Conservation (phyloP, 768 basidiomycete genomes). For the Crucibulum laeve region DNA sequence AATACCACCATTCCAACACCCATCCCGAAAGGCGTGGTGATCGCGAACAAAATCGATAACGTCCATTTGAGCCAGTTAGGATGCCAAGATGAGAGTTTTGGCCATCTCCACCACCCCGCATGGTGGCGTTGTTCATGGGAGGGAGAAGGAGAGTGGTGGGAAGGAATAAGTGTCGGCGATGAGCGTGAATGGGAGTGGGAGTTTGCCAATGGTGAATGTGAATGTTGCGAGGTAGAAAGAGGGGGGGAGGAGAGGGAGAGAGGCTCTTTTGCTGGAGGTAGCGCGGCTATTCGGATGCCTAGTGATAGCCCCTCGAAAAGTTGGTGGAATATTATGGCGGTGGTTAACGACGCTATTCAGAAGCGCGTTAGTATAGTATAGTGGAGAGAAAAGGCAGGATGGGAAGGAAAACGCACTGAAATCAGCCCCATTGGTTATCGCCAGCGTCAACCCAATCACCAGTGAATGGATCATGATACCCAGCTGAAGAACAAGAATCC, state of each 20-base stretch:
- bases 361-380: background rate
- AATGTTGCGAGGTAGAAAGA: slow-evolving; percentile 3
- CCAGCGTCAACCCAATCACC: slow-evolving; percentile 74
- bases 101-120: background rate
- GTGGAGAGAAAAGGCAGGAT: background rate
- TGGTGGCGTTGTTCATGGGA: slow-evolving; percentile 1
- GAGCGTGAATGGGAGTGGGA: too few species aligned
- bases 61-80: slow-evolving; percentile 43
- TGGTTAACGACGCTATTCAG: slow-evolving; percentile 60
- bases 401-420: slow-evolving; percentile 55
- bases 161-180: too few species aligned
- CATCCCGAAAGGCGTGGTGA: slow-evolving; percentile 74
- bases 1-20: slow-evolving; percentile 51
- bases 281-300: slow-evolving; percentile 71
- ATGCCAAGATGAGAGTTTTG: background rate
- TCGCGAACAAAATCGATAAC: slow-evolving; percentile 60
- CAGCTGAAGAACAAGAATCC: slow-evolving; percentile 75
- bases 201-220: slow-evolving; percentile 2
- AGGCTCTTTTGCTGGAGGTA: slow-evolving; percentile 38
- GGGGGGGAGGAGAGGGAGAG: slow-evolving; percentile 2
- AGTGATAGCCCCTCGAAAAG: slow-evolving; percentile 82
- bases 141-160: background rate
- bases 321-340: slow-evolving; percentile 79
- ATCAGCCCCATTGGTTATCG: slow-evolving; percentile 63
- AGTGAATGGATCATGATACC: slow-evolving; percentile 85